Percentiles rank a stretch among this genome's conserved stretches.
Conservation (phyloP, 83 land plant genomes). For the Diphasiastrum complanatum region DNA sequence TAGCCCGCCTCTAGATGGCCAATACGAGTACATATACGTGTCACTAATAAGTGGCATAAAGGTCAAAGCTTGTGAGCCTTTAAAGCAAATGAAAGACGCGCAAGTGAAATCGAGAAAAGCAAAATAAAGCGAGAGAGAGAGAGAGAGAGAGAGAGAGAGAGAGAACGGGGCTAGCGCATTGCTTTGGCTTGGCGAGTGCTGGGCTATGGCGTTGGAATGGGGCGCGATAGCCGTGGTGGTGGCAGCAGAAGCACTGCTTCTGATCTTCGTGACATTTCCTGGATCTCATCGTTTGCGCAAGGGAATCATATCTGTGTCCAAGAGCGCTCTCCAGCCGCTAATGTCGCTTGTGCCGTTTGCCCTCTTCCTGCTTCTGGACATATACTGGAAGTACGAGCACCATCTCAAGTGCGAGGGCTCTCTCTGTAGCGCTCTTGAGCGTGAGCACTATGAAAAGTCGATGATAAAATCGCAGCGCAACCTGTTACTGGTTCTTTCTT, state of each 20-base stretch:
- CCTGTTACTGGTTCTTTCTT: conserved; percentile 3
- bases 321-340: conserved; percentile 7
- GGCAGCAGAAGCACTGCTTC: conserved; percentile 16
- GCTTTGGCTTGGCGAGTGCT: too few species aligned
- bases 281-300: conserved; percentile 6
- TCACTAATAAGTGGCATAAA: too few species aligned
- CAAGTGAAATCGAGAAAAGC: too few species aligned
- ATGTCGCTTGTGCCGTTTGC: conserved; percentile 17
- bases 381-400: conserved; percentile 25
- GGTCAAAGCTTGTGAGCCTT: too few species aligned
- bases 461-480: conserved; percentile 21
- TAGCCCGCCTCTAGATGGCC: too few species aligned
- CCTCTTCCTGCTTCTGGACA: conserved; percentile 16
- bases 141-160: too few species aligned
- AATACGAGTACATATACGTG: too few species aligned
- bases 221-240: conserved; percentile 13
- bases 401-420: conserved; percentile 12
- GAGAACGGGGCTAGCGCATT: too few species aligned
- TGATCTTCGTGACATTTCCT: conserved; percentile 20
- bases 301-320: not conserved
- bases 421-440: conserved; percentile 10
- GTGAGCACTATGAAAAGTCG: conserved; percentile 15
- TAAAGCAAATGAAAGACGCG: too few species aligned
- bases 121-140: too few species aligned
- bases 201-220: conserved; percentile 26